Conservation (phyloP, 208 protist species). For the Crithidia sp. region DNA sequence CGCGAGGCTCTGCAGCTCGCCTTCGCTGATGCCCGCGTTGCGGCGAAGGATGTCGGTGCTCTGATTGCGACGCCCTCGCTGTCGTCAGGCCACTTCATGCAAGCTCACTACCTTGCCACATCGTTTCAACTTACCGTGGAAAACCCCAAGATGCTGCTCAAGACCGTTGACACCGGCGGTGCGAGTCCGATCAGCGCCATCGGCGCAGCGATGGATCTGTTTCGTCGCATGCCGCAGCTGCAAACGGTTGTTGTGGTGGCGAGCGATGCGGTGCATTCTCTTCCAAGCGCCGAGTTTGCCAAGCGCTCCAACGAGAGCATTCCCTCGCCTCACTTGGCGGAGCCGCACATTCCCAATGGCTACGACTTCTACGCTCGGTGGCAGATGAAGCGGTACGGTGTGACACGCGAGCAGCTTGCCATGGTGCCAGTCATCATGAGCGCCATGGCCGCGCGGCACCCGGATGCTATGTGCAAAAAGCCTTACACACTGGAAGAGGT, state of each 20-base stretch:
- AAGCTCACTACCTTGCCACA: constrained; percentile 73
- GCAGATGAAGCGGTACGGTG: constrained; percentile 67
- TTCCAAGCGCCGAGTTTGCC: constrained; percentile 46
- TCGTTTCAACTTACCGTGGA: constrained; percentile 35
- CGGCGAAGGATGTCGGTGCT: constrained; percentile 52
- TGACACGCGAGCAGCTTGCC: constrained; percentile 75
- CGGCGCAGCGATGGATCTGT: constrained; percentile 49
- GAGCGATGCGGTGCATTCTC: constrained; percentile 59
- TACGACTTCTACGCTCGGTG: constrained; percentile 81
- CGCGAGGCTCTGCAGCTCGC: constrained; percentile 55
- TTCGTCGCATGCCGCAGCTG: constrained; percentile 36
- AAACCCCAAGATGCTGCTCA: constrained; percentile 52
- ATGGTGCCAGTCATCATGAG: constrained; percentile 83
- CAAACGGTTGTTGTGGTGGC: constrained; percentile 64
- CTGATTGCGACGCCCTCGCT: constrained; percentile 86
- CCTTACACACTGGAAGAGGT: constrained; percentile 55
- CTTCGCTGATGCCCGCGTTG: constrained; percentile 54
- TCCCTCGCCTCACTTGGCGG: constrained; percentile 39
- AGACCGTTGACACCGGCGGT: constrained; percentile 75
- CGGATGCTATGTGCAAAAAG: constrained; percentile 64
- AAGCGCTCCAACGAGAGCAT: constrained; percentile 47
- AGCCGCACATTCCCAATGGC: constrained; percentile 66
- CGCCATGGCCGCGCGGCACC: constrained; percentile 59
- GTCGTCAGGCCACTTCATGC: constrained; percentile 74
- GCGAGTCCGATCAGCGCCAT: constrained; percentile 70